Evolutionary conservation across 2,329 filamentous ascomycete genomes (phyloP).

Genomic region (Xylogone sp.): DNA sequence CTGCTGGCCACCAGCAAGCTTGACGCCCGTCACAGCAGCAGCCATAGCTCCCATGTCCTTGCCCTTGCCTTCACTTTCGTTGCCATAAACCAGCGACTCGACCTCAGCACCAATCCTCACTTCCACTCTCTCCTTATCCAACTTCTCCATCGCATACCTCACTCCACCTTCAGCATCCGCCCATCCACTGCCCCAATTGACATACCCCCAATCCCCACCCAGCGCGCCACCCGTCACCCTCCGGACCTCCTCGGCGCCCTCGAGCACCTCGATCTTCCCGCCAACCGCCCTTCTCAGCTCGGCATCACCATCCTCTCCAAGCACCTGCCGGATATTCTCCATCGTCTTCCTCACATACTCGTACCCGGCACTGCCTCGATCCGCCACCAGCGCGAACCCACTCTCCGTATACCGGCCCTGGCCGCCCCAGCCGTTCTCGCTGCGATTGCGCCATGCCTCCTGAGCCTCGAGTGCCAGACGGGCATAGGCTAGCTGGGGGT

Average conservation of each 20-base stretch:
- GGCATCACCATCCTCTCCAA: constrained; percentile 24
- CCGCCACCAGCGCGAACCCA: constrained; percentile 63
- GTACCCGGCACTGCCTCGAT: constrained; percentile 35
- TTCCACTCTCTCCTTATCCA: constrained; percentile 39
- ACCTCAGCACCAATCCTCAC: constrained; percentile 46
- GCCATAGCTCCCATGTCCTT: constrained; percentile 22
- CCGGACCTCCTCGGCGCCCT: constrained; percentile 40
- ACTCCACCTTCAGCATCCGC: constrained; percentile 65
- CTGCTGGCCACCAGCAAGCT: constrained; percentile 43
- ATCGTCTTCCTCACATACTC: constrained; percentile 57
- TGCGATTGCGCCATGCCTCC: constrained; percentile 60
- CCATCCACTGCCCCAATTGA: constrained; percentile 75
- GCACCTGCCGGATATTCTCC: constrained; percentile 49
- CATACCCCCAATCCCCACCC: constrained; percentile 55
- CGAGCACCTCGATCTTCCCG: constrained; percentile 33
- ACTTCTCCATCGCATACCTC: constrained; percentile 51
- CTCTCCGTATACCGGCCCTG: constrained; percentile 67
- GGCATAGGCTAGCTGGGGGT: constrained; percentile 75
- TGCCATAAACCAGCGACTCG: constrained; percentile 9
- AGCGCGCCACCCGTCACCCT: constrained; percentile 41
- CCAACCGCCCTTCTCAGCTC: constrained; percentile 23
- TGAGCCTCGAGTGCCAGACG: constrained; percentile 69
- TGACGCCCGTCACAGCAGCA: constrained; percentile 50
- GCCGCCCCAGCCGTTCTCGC: constrained; percentile 46
- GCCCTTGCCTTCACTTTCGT: background rate